These are phyloP conservation scores for Malus hybrid DNA, from an alignment of 331 rosid genomes.

Conservation along the genomic window DNA sequence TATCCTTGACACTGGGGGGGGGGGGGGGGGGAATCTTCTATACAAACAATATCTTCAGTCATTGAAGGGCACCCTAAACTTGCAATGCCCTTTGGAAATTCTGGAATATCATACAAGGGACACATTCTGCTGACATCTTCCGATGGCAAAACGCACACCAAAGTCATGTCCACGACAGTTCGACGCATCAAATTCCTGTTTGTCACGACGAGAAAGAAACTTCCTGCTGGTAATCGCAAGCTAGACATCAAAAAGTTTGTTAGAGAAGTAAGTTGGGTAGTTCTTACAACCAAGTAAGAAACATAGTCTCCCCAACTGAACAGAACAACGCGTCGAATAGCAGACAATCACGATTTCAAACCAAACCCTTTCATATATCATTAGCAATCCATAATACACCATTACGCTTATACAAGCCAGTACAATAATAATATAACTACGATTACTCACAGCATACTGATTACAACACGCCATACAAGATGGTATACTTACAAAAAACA, in stretches of 20 bases:
- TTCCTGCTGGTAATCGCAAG: not conserved
- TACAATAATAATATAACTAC: not conserved
- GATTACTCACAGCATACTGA: slow-evolving; percentile 10
- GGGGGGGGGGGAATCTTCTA: too few species aligned
- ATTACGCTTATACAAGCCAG: slow-evolving; percentile 10
- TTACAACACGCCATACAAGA: slow-evolving; percentile 17
- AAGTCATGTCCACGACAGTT: not conserved
- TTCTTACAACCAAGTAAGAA: not conserved
- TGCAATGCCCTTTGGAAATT: too few species aligned
- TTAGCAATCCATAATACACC: slow-evolving; percentile 8
- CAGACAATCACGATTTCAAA: not conserved
- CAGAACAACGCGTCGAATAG: not conserved
- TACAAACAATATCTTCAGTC: too few species aligned
- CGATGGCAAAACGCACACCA: not conserved
- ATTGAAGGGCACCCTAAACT: too few species aligned
- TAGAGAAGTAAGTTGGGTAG: too few species aligned
- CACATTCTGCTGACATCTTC: too few species aligned
- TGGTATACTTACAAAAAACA: slow-evolving; percentile 5
- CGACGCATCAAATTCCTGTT: too few species aligned
- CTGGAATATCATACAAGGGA: too few species aligned
- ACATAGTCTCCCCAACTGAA: not conserved
- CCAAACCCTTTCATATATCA: slow-evolving; percentile 8
- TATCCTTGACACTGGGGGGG: too few species aligned
- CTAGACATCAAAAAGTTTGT: not conserved
- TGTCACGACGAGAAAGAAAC: not conserved